Evolutionary conservation across 2,329 filamentous ascomycete species (phyloP), one percentile per base, ranked within the genome.

Genomic region (Hymenoscyphus fructigenus): DNA sequence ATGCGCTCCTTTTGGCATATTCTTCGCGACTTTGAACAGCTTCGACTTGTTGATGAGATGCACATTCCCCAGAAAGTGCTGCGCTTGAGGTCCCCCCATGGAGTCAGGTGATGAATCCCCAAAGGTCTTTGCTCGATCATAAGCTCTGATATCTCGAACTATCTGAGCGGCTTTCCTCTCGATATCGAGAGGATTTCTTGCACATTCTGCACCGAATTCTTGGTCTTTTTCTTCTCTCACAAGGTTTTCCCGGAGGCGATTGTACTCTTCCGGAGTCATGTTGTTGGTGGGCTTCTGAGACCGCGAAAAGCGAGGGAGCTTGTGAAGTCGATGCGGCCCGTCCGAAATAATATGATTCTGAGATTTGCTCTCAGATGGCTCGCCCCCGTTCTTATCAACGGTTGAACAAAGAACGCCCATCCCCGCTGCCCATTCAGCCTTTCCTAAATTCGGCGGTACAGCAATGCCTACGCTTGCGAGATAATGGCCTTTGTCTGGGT

Each of bases 1-100:
- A 73, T 92, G 88, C 0, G 84, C 84, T 2, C 89, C 90, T 75
- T 93, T 93, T 53, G 90, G 90, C 80, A 91, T 84, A 64, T 75
- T 73, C 36, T 78, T 78, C 5, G 87, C 84, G 29, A 89, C 81
- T 32, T 79, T 69, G 69, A 87, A 85, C 15, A 92, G 72, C 55
- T 78, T 76, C 9, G 89, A 91, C 57, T 80, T 61, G 44, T 82
- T 76, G 69, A 89, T 85, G 50, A 85, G 75, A 61, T 81, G 75
- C 56, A 79, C 74, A 70, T 87, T 87, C 60, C 82, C 80, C 28
- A 88, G 76, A 72, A 86, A 89, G 73, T 88, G 86, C 69, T 87
- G 85, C 29, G 82, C 83, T 44, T 69, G 65, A n/a, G 66, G 61
- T 10, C 64, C 59, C 36, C 67, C 72, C 36, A 68, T 60, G 10